phyloP scores from a whole-genome alignment of 176 grass and related monocot genomes.

The Bothriochloa decipiens region DNA sequence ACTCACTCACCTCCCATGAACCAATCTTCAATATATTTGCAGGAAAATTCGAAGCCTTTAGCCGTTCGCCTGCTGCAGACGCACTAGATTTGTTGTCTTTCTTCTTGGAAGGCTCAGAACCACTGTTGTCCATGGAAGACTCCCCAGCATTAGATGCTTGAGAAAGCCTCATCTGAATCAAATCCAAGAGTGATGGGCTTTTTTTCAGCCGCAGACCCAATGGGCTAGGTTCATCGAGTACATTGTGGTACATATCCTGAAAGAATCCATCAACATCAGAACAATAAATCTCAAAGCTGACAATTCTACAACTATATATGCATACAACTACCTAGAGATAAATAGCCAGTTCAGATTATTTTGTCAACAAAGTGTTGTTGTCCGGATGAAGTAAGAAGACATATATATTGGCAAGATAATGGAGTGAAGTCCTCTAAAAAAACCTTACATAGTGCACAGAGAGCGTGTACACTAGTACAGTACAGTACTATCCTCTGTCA shows the following conservation, averaged over 20 bases:
- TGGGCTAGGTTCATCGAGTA: constrained; percentile 86
- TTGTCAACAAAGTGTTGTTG: not conserved
- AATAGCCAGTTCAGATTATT: not conserved
- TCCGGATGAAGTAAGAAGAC: not conserved
- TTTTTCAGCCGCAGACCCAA: constrained; percentile 88
- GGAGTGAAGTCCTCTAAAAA: not conserved
- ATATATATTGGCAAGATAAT: not conserved
- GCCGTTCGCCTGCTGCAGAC: constrained; percentile 51
- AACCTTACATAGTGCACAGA: not conserved
- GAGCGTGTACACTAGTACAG: not conserved
- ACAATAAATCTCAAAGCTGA: constrained; percentile 27
- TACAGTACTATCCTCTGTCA: not conserved
- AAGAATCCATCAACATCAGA: constrained; percentile 24
- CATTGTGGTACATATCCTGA: constrained; percentile 87
- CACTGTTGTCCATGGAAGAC: constrained; percentile 24
- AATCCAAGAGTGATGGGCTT: constrained; percentile 83
- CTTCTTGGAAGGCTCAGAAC: constrained; percentile 55
- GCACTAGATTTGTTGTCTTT: constrained; percentile 59
- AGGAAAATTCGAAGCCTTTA: constrained; percentile 98
- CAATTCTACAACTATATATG: not conserved
- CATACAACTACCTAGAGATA: not conserved
- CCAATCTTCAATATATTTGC: constrained; percentile 84
- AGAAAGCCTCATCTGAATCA: constrained; percentile 88
- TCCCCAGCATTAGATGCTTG: constrained; percentile 51
- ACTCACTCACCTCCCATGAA: constrained; percentile 79